Evolutionary conservation across 495 filamentous ascomycete genomes (phyloP).

Genomic region (Venustampulla echinocandica): DNA sequence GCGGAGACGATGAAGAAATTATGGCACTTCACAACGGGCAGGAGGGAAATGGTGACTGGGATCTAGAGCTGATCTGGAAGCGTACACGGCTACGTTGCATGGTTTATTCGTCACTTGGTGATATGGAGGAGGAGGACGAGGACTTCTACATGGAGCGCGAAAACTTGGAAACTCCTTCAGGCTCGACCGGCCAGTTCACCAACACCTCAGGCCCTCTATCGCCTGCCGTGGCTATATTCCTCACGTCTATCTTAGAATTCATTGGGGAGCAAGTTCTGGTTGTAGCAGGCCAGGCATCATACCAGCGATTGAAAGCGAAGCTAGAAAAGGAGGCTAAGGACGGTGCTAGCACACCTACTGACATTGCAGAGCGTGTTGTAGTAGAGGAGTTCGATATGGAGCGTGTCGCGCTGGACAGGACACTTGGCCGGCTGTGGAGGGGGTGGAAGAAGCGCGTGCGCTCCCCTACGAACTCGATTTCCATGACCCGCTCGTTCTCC

Average conservation of each 20-base stretch:
- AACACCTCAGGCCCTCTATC: constrained; percentile 59
- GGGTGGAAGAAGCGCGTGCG: constrained; percentile 85
- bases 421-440: constrained; percentile 84
- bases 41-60: constrained; percentile 55
- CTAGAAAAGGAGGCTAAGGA: constrained; percentile 43
- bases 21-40: constrained; percentile 45
- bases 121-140: constrained; percentile 97
- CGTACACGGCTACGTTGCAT: constrained; percentile 86
- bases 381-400: constrained; percentile 92
- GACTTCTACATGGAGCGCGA: constrained; percentile 73
- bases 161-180: constrained; percentile 44
- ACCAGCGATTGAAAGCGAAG: constrained; percentile 52
- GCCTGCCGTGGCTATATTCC: constrained; percentile 87
- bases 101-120: constrained; percentile 94
- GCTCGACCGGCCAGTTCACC: constrained; percentile 37
- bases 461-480: constrained; percentile 28
- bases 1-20: constrained; percentile 61
- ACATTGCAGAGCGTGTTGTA: constrained; percentile 52
- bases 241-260: constrained; percentile 90
- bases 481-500: constrained; percentile 21
- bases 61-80: constrained; percentile 84
- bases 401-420: constrained; percentile 79
- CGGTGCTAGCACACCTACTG: constrained; percentile 30
- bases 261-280: constrained; percentile 85
- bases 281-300: constrained; percentile 82